Conservation (phyloP, 2,329 filamentous ascomycete species). For the Fusarium sp. region DNA sequence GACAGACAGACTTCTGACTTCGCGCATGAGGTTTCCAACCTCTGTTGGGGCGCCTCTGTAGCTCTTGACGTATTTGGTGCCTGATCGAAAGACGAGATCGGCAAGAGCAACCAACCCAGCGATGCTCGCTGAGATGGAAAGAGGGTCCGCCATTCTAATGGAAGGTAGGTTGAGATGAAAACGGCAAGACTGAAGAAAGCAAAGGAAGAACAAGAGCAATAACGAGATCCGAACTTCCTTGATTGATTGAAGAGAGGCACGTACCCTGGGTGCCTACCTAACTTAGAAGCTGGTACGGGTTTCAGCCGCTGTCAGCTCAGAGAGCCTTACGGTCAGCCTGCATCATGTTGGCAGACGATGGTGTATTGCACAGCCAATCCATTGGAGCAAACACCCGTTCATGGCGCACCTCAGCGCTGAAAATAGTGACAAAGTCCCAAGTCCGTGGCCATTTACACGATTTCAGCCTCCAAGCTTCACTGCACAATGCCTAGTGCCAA, state of each 20-base stretch:
- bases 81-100: conserved; percentile 15
- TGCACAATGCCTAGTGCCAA: background rate
- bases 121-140: conserved; percentile 21
- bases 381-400: background rate
- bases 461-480: background rate
- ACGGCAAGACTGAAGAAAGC: background rate
- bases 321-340: background rate
- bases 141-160: background rate
- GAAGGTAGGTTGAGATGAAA: no score
- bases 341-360: background rate
- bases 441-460: background rate
- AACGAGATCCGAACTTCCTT: no score
- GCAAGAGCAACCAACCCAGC: conserved; percentile 17
- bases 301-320: background rate
- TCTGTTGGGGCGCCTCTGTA: conserved; percentile 1
- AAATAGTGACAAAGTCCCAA: background rate
- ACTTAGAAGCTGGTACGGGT: background rate
- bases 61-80: background rate
- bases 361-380: background rate
- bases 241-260: background rate
- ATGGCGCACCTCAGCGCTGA: background rate
- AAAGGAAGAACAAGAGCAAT: background rate
- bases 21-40: background rate
- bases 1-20: background rate
- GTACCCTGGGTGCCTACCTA: background rate